Base-by-base conservation (phyloP, 495 filamentous ascomycete genomes). In the Neurospora sp. region DNA sequence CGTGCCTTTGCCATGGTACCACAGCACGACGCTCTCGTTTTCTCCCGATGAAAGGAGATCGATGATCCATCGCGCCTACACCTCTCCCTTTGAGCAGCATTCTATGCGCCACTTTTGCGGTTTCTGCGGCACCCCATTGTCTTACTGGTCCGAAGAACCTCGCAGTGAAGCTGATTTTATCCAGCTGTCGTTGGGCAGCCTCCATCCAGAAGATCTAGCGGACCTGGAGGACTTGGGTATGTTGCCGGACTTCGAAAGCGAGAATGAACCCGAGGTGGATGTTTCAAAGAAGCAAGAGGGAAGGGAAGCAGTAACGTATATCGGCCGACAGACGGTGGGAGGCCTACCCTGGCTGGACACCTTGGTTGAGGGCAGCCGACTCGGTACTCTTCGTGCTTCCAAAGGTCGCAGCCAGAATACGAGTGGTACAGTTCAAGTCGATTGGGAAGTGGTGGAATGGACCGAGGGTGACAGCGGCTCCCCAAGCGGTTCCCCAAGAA, bases 391-490 rank as follows among this genome's bases (percentile, higher is more conserved):
- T 77, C 90, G 89, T 79, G 82, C 87, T 73, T 82, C 84, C 75
- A 87, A 86, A 77, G 89, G 90, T 34, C 85, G 87, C 2, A 81
- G 84, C 66, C 82, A 83, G 31, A 89, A 85, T 71, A 83, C 80
- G 70, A 88, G 91, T 78, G 89, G 90, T 11, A 84, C 82, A 17
- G 87, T 87, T 17, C 87, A 83, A 37, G 86, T 96, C 43, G 91
- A 95, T 77, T 97, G 93, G 91, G 93, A 97, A 81, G 84, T 97
- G 73, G 87, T 89, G 54, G 94, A 97, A 80, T 94, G 89, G 87
- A 87, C 86, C 45, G 88, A 86, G 71, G 89, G 86, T 69, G 88
- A 86, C 45, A 85, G 83, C 82, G 84, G 84, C 37, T 86, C 85
- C 69, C 85, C 81, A 73, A 84, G 71, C 82, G 24, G 48, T 5